Evolutionary conservation across 2,329 filamentous ascomycete species (phyloP).

Genomic region (Nigrospora osmanthi): DNA sequence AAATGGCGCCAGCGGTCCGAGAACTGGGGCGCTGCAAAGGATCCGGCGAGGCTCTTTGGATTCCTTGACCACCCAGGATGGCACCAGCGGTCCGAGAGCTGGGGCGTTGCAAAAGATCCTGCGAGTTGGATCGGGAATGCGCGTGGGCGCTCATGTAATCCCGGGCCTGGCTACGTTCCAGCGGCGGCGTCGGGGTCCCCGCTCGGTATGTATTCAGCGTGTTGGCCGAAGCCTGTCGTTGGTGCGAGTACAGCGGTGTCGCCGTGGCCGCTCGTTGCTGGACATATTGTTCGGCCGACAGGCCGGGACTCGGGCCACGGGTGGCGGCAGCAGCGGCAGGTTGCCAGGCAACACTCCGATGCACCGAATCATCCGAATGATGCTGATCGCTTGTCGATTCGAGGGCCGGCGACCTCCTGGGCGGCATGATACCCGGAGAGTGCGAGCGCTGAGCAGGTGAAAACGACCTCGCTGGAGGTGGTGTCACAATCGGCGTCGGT

Average conservation of each 20-base stretch:
- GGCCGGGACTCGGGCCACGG: conserved; percentile 26
- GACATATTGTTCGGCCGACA: conserved; percentile 79
- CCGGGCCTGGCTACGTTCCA: conserved; percentile 30
- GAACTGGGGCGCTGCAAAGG: conserved; percentile 36
- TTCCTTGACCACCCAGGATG: conserved; percentile 32
- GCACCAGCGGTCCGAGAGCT: conserved; percentile 46
- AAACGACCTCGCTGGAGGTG: conserved; percentile 14
- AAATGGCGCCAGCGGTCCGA: conserved; percentile 42
- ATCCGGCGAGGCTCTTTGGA: conserved; percentile 36
- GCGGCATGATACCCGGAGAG: conserved; percentile 3
- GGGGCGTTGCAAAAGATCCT: conserved; percentile 29
- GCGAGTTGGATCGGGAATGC: conserved; percentile 39
- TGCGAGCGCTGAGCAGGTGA: conserved; percentile 10
- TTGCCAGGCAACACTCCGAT: conserved; percentile 68
- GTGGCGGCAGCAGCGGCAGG: conserved; percentile 49
- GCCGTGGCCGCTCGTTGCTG: conserved; percentile 61
- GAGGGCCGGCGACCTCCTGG: conserved; percentile 11
- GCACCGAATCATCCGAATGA: conserved; percentile 41
- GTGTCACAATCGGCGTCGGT: conserved; percentile 11
- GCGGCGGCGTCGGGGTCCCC: conserved; percentile 33
- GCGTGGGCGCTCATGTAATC: conserved; percentile 30
- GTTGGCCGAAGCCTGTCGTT: conserved; percentile 48
- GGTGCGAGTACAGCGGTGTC: conserved; percentile 51
- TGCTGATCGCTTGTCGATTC: conserved; percentile 33
- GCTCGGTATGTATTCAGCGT: conserved; percentile 29